A percentile compares a stretch with the other conserved stretches of the same genome.
Conservation (phyloP, 2,329 filamentous ascomycete genomes). For the Biscogniauxia marginata region DNA sequence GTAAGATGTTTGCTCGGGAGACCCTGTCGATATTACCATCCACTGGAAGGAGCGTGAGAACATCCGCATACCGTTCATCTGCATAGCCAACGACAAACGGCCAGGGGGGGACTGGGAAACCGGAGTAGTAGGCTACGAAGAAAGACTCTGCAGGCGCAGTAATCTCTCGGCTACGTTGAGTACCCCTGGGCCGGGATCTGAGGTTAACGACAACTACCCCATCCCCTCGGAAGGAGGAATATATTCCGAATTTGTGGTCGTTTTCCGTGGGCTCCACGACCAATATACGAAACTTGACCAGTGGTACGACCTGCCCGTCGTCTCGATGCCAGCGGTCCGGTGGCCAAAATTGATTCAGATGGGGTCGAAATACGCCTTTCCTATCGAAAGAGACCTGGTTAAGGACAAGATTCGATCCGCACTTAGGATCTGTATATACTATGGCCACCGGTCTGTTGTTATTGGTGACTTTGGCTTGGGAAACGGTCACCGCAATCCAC, state of each 20-base stretch:
- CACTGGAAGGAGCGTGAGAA: slow-evolving; percentile 50
- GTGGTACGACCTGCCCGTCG: slow-evolving; percentile 65
- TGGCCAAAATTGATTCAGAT: slow-evolving; percentile 70
- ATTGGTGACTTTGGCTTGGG: slow-evolving; percentile 66
- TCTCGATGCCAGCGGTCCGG: slow-evolving; percentile 69
- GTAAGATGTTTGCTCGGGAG: slow-evolving; percentile 50
- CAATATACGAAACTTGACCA: slow-evolving; percentile 57
- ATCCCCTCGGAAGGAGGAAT: slow-evolving; percentile 69
- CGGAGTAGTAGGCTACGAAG: slow-evolving; percentile 60
- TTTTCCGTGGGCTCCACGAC: slow-evolving; percentile 70
- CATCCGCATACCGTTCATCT: slow-evolving; percentile 62
- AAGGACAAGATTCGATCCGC: slow-evolving; percentile 70
- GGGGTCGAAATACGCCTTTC: slow-evolving; percentile 69
- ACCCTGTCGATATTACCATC: slow-evolving; percentile 61
- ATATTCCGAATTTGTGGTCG: slow-evolving; percentile 68
- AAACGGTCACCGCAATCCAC: slow-evolving; percentile 63
- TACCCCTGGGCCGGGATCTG: slow-evolving; percentile 54
- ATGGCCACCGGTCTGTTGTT: slow-evolving; percentile 56
- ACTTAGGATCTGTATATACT: slow-evolving; percentile 65
- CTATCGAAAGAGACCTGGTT: slow-evolving; percentile 68
- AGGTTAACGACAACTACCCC: slow-evolving; percentile 60
- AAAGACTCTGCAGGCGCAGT: slow-evolving; percentile 72
- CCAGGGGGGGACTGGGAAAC: slow-evolving; percentile 81
- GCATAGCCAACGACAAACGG: slow-evolving; percentile 72
- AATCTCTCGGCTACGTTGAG: slow-evolving; percentile 69